A percentile compares a stretch with the other conserved stretches of the same genome.
Evolutionary conservation across 306 rosid genomes (phyloP).

Genomic region (Sicyos baderoa): DNA sequence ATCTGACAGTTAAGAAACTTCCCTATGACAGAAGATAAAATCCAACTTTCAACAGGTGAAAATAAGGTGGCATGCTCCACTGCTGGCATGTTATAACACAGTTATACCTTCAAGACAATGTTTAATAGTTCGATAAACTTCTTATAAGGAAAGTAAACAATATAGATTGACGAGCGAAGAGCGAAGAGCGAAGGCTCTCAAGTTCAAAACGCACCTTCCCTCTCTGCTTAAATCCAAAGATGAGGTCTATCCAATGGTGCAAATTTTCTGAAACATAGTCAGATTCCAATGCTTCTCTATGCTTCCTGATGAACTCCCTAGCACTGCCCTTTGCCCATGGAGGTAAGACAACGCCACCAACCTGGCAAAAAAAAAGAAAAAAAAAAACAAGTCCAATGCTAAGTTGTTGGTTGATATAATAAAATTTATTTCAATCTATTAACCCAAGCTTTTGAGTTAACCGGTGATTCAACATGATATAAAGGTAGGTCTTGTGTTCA

Average conservation of each 20-base stretch:
- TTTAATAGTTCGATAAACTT: neutral
- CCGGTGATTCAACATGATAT: too few relatives aligned
- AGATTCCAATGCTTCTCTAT: conserved; percentile 98
- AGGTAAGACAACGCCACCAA: conserved; percentile 83
- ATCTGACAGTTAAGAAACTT: conserved; percentile 26
- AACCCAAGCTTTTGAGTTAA: too few relatives aligned
- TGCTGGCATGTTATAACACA: neutral
- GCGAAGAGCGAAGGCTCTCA: conserved; percentile 1
- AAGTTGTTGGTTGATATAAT: neutral
- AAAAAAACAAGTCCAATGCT: conserved; percentile 10
- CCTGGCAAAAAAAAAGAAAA: conserved; percentile 43
- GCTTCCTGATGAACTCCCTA: conserved; percentile 90
- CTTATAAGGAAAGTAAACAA: neutral
- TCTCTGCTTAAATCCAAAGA: conserved; percentile 93
- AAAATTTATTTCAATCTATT: too few relatives aligned
- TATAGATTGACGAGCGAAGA: conserved; percentile 7
- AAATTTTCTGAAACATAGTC: conserved; percentile 82
- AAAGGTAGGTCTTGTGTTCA: too few relatives aligned
- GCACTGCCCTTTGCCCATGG: conserved; percentile 93
- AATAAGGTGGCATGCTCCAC: neutral
- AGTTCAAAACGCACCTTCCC: conserved; percentile 76
- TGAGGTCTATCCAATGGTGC: conserved; percentile 99
- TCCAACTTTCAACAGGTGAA: neutral
- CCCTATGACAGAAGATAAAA: conserved; percentile 5
- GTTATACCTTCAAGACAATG: neutral